phyloP scores from a whole-genome alignment of 306 rosid genomes.

The Calophaca sinica region DNA sequence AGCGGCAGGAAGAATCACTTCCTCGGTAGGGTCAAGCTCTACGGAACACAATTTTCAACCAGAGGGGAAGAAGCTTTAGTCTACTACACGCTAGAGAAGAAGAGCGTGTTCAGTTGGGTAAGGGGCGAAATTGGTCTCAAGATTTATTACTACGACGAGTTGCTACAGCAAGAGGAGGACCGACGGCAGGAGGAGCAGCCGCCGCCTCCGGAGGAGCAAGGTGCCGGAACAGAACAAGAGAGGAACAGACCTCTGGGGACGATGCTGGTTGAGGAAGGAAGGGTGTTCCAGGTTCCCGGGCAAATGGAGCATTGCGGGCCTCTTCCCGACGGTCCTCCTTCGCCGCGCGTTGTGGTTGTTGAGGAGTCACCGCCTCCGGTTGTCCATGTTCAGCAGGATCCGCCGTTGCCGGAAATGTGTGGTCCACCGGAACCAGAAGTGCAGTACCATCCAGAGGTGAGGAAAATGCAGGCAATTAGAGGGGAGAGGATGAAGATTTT shows the following conservation, averaged over 20 bases:
- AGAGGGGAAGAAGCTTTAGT: constrained; percentile 83
- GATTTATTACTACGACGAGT: constrained; percentile 73
- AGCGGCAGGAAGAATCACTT: constrained; percentile 83
- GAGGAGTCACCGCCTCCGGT: constrained; percentile 65
- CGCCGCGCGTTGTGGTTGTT: constrained; percentile 65
- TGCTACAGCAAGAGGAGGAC: constrained; percentile 50
- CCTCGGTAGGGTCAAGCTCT: constrained; percentile 81
- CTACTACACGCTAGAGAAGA: constrained; percentile 75
- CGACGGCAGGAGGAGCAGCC: constrained; percentile 8
- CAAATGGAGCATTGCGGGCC: constrained; percentile 47
- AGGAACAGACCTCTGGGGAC: constrained; percentile 34
- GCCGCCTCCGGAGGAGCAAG: constrained; percentile 34
- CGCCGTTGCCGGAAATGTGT: constrained; percentile 45
- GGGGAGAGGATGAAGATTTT: constrained; percentile 67
- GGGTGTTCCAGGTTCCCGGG: constrained; percentile 54
- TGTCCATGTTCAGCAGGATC: constrained; percentile 62
- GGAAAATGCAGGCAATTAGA: constrained; percentile 69
- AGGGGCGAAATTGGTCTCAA: constrained; percentile 85
- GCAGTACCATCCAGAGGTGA: constrained; percentile 60
- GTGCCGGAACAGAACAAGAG: constrained; percentile 52
- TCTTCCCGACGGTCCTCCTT: constrained; percentile 43
- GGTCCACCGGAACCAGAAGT: constrained; percentile 51
- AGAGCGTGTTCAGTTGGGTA: constrained; percentile 88
- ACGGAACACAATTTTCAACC: constrained; percentile 71
- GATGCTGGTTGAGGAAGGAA: constrained; percentile 58